A percentile compares a stretch with the other conserved stretches of the same genome.
These are phyloP conservation scores for Calocera cornea DNA, from an alignment of 768 basidiomycete species.

Conservation along the genomic window DNA sequence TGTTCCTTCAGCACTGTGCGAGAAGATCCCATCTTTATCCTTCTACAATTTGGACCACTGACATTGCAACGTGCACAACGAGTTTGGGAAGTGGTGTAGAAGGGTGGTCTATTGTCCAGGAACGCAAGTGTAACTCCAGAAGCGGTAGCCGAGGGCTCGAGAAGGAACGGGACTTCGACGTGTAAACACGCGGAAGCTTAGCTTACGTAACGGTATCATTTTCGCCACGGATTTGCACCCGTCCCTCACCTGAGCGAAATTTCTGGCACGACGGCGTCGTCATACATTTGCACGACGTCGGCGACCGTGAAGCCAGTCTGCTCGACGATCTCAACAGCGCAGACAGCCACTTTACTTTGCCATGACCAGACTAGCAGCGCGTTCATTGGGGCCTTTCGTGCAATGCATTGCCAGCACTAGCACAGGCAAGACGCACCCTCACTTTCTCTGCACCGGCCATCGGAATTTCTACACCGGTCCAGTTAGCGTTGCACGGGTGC, in stretches of 20 bases:
- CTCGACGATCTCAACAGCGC: background rate
- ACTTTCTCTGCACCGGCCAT: background rate
- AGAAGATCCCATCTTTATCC: background rate
- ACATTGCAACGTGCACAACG: background rate
- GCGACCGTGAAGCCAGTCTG: background rate
- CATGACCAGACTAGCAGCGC: background rate
- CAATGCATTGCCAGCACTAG: constrained; percentile 1
- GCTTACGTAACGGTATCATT: background rate
- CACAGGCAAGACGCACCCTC: background rate
- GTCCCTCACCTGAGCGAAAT: background rate
- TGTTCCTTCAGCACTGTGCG: background rate
- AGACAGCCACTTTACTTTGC: background rate
- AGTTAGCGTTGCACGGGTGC: background rate
- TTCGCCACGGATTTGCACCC: background rate
- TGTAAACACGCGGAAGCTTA: no score
- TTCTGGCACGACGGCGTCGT: background rate
- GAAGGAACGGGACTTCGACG: background rate
- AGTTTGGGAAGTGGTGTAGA: background rate
- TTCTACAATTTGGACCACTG: background rate
- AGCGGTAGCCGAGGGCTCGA: background rate
- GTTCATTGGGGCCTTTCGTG: background rate
- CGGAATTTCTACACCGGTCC: background rate
- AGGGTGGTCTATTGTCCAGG: background rate
- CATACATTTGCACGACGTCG: background rate
- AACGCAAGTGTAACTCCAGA: background rate